Base-by-base conservation (phyloP, 441 rosid species). In the Macaranga tanarius region DNA sequence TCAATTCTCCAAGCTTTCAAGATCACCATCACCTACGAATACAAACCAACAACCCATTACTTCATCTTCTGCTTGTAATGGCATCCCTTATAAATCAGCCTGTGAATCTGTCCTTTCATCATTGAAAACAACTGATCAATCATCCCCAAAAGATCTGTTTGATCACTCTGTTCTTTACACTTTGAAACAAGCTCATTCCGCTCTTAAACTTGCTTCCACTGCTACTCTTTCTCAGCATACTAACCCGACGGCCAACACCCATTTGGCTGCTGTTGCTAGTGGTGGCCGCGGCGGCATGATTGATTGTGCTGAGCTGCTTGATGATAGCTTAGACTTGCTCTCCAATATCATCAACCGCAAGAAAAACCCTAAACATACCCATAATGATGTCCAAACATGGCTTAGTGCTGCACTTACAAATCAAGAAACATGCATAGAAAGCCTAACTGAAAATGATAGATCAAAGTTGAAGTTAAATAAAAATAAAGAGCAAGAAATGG, bases 351-450 rank as follows among this genome's bases (percentile, higher is more conserved):
- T 59, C 31, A 64, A 5, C 48, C 66, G 71, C 23, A 34, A 44
- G 19, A 59, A 56, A 4, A 62, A 77, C 16, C 52, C 59, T 20
- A 67, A 22, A 25, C 26, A 72, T 20, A 47, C 34, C 22, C 52
- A 62, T 1, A 75, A 83, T 0, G 96, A 92, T 20, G 73, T 89
- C 16, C 93, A 83, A 38, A 84, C 90, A 7, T 69, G 84, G 25
- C 84, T 89, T 22, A 82, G 89, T 65, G 86, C 91, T 52, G 74
- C 82, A 38, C 59, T 87, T 44, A 89, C 93, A 20, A 86, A 87
- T 71, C 86, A 79, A 44, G 79, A 79, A 52, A 86, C 93, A 0
- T 89, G 93, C 64, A 42, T 62, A 0, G 89, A 89, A 7, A 85
- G 97, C 12, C 31, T 92, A 34, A 34, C 38, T n/a, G 75, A 75